phyloP scores from a whole-genome alignment of 2,329 filamentous ascomycete species.

The Septoria linicola region DNA sequence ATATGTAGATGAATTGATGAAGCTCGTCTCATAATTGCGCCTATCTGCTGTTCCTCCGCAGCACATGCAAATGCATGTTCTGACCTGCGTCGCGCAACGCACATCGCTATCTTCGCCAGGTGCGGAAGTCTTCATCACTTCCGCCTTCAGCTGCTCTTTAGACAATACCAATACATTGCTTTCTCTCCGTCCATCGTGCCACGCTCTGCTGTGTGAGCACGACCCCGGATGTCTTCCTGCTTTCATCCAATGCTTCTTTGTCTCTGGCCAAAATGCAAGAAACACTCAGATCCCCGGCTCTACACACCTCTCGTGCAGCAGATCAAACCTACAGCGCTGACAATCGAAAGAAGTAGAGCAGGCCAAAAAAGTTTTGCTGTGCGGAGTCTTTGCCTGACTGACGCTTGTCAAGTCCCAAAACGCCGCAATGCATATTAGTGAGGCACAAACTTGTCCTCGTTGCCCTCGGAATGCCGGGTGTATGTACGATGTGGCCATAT shows the following conservation, averaged over 20 bases:
- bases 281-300: background rate
- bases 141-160: slow-evolving; percentile 16
- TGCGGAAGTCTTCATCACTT: background rate
- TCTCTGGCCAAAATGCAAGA: slow-evolving; percentile 25
- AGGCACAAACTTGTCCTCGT: slow-evolving; percentile 12
- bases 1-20: background rate
- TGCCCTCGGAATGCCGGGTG: slow-evolving; percentile 24
- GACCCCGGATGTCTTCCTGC: slow-evolving; percentile 1
- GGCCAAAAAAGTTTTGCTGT: slow-evolving; percentile 4
- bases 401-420: slow-evolving; percentile 14
- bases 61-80: slow-evolving; percentile 18
- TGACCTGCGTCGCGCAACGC: background rate
- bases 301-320: background rate
- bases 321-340: slow-evolving; percentile 5
- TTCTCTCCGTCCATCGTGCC: background rate
- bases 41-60: slow-evolving; percentile 13
- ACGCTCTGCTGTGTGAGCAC: background rate
- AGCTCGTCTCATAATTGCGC: slow-evolving; percentile 14
- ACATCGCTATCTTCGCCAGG: background rate
- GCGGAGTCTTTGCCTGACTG: background rate
- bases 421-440: slow-evolving; percentile 26
- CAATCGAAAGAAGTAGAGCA: slow-evolving; percentile 9
- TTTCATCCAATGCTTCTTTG: slow-evolving; percentile 23
- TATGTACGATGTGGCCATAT: slow-evolving; percentile 29
- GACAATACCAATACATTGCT: slow-evolving; percentile 29